Conservation (phyloP, 257 asterid species). For the Verbena officinalis region DNA sequence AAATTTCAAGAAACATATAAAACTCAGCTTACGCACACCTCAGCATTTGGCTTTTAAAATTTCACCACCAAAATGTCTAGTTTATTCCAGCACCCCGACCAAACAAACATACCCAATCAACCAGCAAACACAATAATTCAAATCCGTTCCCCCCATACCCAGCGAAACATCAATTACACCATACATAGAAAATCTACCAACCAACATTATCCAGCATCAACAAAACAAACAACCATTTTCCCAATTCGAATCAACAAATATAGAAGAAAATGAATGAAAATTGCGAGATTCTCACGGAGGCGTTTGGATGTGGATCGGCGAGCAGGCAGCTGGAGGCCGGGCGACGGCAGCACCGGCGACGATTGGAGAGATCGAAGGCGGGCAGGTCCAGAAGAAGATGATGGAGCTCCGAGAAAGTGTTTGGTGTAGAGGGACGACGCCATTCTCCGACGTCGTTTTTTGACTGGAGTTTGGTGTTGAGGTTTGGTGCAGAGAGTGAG, state of each 20-base stretch:
- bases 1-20: not conserved
- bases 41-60: not conserved
- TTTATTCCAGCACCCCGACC: not conserved
- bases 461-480: constrained; percentile 28
- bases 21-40: constrained; percentile 17
- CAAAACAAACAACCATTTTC: not conserved
- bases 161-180: not conserved
- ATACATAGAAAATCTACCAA: not conserved
- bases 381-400: constrained; percentile 49
- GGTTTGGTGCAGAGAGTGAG: constrained; percentile 31
- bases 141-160: not conserved
- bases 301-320: constrained; percentile 63
- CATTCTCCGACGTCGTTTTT: constrained; percentile 40
- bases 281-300: constrained; percentile 48
- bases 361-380: constrained; percentile 64
- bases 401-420: constrained; percentile 63
- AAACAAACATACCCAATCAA: not conserved
- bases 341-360: constrained; percentile 41
- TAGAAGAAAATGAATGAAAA: not conserved
- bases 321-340: constrained; percentile 50
- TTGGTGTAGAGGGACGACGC: constrained; percentile 68
- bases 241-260: not conserved
- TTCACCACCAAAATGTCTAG: not conserved
- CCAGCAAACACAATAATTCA: not conserved
- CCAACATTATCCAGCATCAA: constrained; percentile 1